Evolutionary conservation across 1,284 basidiomycete species (phyloP).

Genomic region (Puccinia polysora): DNA sequence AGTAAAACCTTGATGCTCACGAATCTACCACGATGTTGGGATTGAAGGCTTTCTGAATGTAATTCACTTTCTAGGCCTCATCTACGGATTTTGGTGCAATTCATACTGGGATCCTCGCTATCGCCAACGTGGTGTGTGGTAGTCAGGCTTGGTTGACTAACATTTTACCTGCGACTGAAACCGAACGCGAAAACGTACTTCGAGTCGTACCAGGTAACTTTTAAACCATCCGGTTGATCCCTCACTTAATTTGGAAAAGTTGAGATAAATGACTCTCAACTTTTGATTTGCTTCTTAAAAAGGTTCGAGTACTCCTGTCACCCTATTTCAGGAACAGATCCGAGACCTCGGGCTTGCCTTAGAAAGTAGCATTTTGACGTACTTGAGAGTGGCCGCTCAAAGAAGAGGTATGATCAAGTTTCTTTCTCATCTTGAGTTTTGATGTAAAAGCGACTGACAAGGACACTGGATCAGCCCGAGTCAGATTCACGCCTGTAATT

Average conservation of each 20-base stretch:
- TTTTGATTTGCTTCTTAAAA: neutral
- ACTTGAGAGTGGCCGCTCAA: slow-evolving; percentile 40
- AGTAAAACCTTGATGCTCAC: slow-evolving; percentile 50
- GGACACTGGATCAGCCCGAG: slow-evolving; percentile 13
- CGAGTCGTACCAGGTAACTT: slow-evolving; percentile 34
- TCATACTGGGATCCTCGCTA: slow-evolving; percentile 70
- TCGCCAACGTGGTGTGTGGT: slow-evolving; percentile 72
- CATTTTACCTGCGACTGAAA: slow-evolving; percentile 27
- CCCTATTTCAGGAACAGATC: slow-evolving; percentile 39
- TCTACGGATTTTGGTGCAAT: slow-evolving; percentile 53
- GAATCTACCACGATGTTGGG: neutral
- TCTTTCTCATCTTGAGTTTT: neutral
- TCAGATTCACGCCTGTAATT: slow-evolving; percentile 36
- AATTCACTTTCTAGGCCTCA: slow-evolving; percentile 23
- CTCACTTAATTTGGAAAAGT: too few relatives aligned
- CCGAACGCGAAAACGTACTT: slow-evolving; percentile 33
- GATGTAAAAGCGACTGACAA: neutral
- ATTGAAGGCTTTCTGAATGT: neutral
- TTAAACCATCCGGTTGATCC: too few relatives aligned
- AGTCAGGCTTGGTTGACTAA: slow-evolving; percentile 58
- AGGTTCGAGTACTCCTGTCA: slow-evolving; percentile 34
- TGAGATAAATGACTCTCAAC: too few relatives aligned
- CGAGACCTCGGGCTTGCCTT: slow-evolving; percentile 33
- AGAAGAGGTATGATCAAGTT: slow-evolving; percentile 19
- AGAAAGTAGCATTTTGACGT: slow-evolving; percentile 28